Percentiles rank a stretch among this genome's conserved stretches.
phyloP scores from a whole-genome alignment of 1,284 basidiomycete genomes.

The Ceratobasidium sp. region DNA sequence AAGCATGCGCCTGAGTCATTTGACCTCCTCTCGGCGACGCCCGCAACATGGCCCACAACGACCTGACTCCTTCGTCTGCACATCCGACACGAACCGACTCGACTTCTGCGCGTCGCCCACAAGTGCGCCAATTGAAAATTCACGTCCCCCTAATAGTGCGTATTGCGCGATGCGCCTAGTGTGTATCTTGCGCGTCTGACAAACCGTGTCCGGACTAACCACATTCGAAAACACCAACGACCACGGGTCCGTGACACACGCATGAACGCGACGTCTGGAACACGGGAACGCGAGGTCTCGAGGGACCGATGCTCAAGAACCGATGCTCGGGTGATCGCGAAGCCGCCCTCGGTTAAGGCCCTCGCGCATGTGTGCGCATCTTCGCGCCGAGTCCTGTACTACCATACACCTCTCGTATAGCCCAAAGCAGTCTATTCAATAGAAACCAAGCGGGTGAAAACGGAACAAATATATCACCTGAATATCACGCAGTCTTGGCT shows the following conservation, averaged over 20 bases:
- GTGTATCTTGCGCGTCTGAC: not conserved
- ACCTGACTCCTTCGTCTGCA: constrained; percentile 22
- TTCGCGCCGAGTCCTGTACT: constrained; percentile 12
- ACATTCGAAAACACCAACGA: not conserved
- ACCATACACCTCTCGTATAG: not conserved
- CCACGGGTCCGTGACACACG: not conserved
- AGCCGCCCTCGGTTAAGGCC: constrained; percentile 29
- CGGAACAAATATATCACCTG: not conserved
- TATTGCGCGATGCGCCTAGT: not conserved
- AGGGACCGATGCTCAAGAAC: constrained; percentile 10
- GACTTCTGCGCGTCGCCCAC: constrained; percentile 5
- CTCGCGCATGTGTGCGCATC: not conserved
- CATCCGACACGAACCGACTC: constrained; percentile 31
- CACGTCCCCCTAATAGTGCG: not conserved
- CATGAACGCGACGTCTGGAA: constrained; percentile 20
- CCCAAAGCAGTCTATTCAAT: not conserved
- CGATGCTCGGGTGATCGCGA: constrained; percentile 30
- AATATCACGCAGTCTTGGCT: not conserved
- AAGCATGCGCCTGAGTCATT: not conserved
- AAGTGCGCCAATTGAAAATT: not conserved
- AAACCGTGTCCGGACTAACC: not conserved
- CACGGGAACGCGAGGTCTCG: not conserved
- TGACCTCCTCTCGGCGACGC: not conserved
- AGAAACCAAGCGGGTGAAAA: not conserved
- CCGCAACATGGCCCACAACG: not conserved